Conservation (phyloP, 345 rosid species). For the Trapa bicornis region DNA sequence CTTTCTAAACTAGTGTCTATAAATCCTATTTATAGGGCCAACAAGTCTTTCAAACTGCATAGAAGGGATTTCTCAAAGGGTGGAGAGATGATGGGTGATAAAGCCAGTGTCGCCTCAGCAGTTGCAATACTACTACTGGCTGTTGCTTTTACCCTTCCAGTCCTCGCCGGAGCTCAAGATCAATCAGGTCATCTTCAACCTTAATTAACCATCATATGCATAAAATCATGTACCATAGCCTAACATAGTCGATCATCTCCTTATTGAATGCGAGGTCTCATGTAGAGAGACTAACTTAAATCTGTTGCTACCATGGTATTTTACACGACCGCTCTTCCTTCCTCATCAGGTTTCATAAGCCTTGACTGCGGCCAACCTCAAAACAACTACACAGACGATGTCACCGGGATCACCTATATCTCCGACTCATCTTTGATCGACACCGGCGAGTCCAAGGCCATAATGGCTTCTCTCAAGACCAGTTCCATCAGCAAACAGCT, state of each 20-base stretch:
- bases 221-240: too few species aligned
- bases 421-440: neutral
- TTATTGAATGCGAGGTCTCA: too few species aligned
- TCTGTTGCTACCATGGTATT: too few species aligned
- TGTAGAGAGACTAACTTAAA: too few species aligned
- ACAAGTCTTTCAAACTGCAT: neutral
- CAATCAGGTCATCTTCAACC: neutral
- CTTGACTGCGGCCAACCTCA: neutral
- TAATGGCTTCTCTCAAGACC: neutral
- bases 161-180: neutral
- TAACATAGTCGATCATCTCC: too few species aligned
- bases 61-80: neutral
- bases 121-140: neutral
- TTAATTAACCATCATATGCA: neutral
- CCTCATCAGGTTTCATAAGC: neutral
- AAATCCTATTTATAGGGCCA: neutral
- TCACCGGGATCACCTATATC: neutral
- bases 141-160: neutral
- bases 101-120: neutral
- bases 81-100: neutral
- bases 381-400: neutral
- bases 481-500: neutral
- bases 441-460: neutral
- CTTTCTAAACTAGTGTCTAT: neutral
- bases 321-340: too few species aligned